phyloP scores from a whole-genome alignment of 176 grass and related monocot species.

The Rhynchospora tenuis region DNA sequence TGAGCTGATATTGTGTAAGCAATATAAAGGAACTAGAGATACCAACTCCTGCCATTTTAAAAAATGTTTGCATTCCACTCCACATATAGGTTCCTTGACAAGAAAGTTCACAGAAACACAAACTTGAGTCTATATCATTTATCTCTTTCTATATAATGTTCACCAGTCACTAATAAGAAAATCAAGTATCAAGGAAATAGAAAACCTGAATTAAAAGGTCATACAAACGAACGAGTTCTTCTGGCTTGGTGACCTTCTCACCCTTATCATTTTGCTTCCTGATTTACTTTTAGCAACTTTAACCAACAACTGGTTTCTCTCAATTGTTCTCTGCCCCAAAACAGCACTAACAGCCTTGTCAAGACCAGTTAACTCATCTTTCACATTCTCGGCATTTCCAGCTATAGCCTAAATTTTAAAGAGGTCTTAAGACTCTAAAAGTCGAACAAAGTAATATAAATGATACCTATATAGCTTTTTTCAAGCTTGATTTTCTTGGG shows the following conservation, averaged over 20 bases:
- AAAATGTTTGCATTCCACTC: neutral
- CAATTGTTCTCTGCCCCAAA: constrained; percentile 80
- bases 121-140: neutral
- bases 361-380: constrained; percentile 90
- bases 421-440: neutral
- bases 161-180: neutral
- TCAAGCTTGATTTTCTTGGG: neutral
- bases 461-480: neutral
- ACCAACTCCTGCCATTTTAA: neutral
- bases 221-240: constrained; percentile 91
- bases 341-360: constrained; percentile 97
- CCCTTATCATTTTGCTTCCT: constrained; percentile 79
- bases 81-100: neutral
- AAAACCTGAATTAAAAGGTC: constrained; percentile 91
- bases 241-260: constrained; percentile 91
- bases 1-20: too few species aligned
- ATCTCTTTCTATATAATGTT: neutral
- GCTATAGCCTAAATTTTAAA: constrained; percentile 59
- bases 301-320: constrained; percentile 85
- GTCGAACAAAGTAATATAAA: constrained; percentile 3
- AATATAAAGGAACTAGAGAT: too few species aligned
- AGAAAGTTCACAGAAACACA: neutral
- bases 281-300: constrained; percentile 93
- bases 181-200: neutral
- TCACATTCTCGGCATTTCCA: constrained; percentile 81